phyloP scores from a whole-genome alignment of 1,284 basidiomycete genomes.

The Ustilago esculenta region DNA sequence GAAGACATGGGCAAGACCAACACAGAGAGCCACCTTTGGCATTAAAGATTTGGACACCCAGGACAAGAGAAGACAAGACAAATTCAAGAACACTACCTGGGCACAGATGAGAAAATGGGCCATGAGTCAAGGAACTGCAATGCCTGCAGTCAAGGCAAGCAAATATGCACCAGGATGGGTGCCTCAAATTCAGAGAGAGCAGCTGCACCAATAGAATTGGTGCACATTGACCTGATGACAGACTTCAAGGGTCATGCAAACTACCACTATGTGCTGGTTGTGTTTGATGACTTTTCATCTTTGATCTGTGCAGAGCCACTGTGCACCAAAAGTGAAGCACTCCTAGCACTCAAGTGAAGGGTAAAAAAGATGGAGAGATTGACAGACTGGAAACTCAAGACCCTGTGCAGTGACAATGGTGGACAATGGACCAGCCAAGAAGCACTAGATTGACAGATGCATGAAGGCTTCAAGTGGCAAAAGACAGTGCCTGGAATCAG shows the following conservation, averaged over 20 bases:
- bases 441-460: not conserved
- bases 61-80: constrained; percentile 3
- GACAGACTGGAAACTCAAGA: not conserved
- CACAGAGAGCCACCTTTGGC: not conserved
- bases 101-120: not conserved
- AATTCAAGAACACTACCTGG: constrained; percentile 5
- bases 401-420: not conserved
- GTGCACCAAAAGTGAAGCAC: constrained; percentile 2
- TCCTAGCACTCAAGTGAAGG: too few species aligned
- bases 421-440: not conserved
- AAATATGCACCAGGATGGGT: not conserved
- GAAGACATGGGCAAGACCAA: not conserved
- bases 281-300: constrained; percentile 7
- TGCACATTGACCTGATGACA: constrained; percentile 1
- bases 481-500: constrained; percentile 1
- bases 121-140: not conserved
- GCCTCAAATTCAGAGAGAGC: not conserved
- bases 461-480: constrained; percentile 1
- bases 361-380: too few species aligned
- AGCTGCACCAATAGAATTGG: not conserved
- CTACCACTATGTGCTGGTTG: constrained; percentile 5
- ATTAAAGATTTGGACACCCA: constrained; percentile 5
- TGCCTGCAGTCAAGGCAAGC: constrained; percentile 1
- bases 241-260: constrained; percentile 3
- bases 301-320: too few species aligned